phyloP scores from a whole-genome alignment of 23 red algal genomes.

The Gracilaria caudata region DNA sequence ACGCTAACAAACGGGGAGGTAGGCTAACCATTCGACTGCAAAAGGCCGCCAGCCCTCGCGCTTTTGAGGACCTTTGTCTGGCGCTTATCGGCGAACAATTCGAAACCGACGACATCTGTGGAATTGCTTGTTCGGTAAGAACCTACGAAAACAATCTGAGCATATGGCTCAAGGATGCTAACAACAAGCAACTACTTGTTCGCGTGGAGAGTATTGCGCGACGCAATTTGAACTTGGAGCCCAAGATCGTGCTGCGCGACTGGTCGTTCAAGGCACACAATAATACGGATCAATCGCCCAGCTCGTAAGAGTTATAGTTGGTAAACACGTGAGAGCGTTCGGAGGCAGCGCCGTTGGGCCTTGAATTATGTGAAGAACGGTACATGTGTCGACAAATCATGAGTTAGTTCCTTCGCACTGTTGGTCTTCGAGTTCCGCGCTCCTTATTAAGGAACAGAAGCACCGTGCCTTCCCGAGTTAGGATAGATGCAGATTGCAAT shows the following conservation, averaged over 20 bases:
- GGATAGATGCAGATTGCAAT: no score
- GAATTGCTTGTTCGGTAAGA: slow-evolving; percentile 52
- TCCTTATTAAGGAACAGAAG: no score
- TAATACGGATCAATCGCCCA: slow-evolving; percentile 27
- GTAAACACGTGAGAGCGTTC: not conserved
- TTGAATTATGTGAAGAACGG: not conserved
- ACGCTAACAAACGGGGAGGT: slow-evolving; percentile 61
- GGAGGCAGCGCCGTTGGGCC: not conserved
- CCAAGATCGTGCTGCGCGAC: slow-evolving; percentile 39
- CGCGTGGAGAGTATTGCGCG: slow-evolving; percentile 43
- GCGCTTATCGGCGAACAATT: slow-evolving; percentile 73
- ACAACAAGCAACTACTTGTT: slow-evolving; percentile 23
- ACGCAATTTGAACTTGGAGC: slow-evolving; percentile 33
- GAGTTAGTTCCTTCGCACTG: no score
- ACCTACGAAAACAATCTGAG: slow-evolving; percentile 45
- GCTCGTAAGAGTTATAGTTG: not conserved
- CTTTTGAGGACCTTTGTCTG: slow-evolving; percentile 75
- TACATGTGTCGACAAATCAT: not conserved
- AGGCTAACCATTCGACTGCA: slow-evolving; percentile 57
- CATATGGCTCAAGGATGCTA: slow-evolving; percentile 52
- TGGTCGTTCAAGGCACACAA: slow-evolving; percentile 68
- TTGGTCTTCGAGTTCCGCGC: not conserved
- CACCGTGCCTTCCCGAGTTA: no score
- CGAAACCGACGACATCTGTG: slow-evolving; percentile 62
- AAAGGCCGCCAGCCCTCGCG: slow-evolving; percentile 50